Percentiles rank a stretch among this genome's conserved stretches.
Evolutionary conservation across 495 filamentous ascomycete species (phyloP).

Genomic region (Haplographium delicatum): DNA sequence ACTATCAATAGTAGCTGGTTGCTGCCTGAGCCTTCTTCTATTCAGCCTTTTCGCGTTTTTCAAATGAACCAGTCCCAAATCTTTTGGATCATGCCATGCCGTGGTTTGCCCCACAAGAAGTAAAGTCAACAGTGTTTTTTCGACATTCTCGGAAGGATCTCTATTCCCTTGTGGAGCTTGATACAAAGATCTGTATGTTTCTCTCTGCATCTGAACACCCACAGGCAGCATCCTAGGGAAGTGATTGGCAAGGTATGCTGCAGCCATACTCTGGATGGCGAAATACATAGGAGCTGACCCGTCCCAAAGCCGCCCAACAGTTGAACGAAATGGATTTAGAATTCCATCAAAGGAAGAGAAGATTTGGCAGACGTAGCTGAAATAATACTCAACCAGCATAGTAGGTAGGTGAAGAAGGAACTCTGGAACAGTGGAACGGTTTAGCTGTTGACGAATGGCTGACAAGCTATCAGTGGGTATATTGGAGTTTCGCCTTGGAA

Average conservation of each 20-base stretch:
- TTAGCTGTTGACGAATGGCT: slow-evolving; percentile 27
- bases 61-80: slow-evolving; percentile 47
- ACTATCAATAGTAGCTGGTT: slow-evolving; percentile 12
- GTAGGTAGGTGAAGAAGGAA: slow-evolving; percentile 44
- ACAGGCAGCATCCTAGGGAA: slow-evolving; percentile 48
- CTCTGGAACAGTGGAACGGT: slow-evolving; percentile 27
- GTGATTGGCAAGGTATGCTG: slow-evolving; percentile 51
- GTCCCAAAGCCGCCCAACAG: slow-evolving; percentile 50
- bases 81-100: slow-evolving; percentile 51
- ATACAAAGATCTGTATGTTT: slow-evolving; percentile 25
- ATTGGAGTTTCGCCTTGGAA: slow-evolving; percentile 20
- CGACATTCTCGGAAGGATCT: slow-evolving; percentile 35
- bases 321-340: slow-evolving; percentile 53
- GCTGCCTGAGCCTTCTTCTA: slow-evolving; percentile 14
- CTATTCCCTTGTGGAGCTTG: slow-evolving; percentile 4
- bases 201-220: slow-evolving; percentile 47
- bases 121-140: slow-evolving; percentile 46
- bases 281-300: slow-evolving; percentile 52
- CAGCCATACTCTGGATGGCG: slow-evolving; percentile 57
- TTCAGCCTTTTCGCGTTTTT: slow-evolving; percentile 29
- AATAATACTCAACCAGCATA: slow-evolving; percentile 55
- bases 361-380: slow-evolving; percentile 51
- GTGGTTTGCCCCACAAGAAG: slow-evolving; percentile 53
- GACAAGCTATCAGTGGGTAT: slow-evolving; percentile 25
- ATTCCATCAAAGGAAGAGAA: slow-evolving; percentile 56